Conservation (phyloP, 768 basidiomycete genomes). For the Pleurotus tuoliensis region DNA sequence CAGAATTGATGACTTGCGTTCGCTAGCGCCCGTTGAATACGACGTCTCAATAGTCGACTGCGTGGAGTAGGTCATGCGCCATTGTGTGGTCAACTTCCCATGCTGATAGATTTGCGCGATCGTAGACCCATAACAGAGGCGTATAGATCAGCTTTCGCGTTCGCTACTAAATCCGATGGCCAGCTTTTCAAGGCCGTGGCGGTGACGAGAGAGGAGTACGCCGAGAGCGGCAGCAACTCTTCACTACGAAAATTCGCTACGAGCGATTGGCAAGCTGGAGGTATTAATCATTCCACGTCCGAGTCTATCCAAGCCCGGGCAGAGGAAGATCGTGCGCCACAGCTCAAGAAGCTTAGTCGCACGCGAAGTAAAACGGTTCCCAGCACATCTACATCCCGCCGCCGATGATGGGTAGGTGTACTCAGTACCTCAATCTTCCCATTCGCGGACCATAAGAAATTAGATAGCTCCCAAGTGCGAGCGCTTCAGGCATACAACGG, state of each 20-base stretch:
- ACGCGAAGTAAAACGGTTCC: constrained; percentile 1
- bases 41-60: constrained; percentile 73
- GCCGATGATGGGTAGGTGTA: background rate
- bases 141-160: constrained; percentile 56
- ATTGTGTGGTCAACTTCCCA: background rate
- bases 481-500: too few relatives aligned
- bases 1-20: constrained; percentile 71
- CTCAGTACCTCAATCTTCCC: too few relatives aligned
- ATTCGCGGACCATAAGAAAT: too few relatives aligned
- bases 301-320: constrained; percentile 16
- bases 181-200: constrained; percentile 41
- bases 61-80: constrained; percentile 53
- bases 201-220: constrained; percentile 80
- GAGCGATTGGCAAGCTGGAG: constrained; percentile 49
- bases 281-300: constrained; percentile 30
- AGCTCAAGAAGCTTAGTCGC: constrained; percentile 7
- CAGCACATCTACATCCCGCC: constrained; percentile 1
- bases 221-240: constrained; percentile 75
- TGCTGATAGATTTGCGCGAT: background rate
- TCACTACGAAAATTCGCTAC: constrained; percentile 66
- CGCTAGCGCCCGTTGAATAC: constrained; percentile 78
- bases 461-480: too few relatives aligned
- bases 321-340: constrained; percentile 14
- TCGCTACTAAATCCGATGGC: constrained; percentile 44
- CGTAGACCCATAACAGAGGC: constrained; percentile 63